These are phyloP conservation scores for Fusarium miscanthi DNA, from an alignment of 2,329 filamentous ascomycete genomes.

Conservation along the genomic window DNA sequence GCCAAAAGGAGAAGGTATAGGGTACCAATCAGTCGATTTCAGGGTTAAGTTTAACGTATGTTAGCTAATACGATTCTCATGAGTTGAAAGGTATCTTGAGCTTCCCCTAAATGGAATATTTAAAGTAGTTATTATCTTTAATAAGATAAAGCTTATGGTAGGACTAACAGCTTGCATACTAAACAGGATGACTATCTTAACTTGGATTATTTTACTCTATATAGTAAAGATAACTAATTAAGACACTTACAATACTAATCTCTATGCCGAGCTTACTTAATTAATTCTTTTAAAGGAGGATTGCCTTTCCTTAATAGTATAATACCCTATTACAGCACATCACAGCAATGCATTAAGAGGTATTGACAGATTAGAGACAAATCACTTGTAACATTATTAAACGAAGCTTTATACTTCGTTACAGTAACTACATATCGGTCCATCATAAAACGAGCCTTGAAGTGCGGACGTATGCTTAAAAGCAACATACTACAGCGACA, in stretches of 20 bases:
- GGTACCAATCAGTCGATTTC: accelerated
- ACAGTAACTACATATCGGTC: not conserved
- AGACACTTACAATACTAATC: accelerated
- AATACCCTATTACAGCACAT: accelerated
- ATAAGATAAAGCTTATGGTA: not conserved
- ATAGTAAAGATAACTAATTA: not conserved
- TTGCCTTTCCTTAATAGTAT: not conserved
- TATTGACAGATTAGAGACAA: not conserved
- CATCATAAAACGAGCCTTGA: not conserved
- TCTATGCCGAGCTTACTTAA: accelerated
- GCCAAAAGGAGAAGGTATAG: not conserved
- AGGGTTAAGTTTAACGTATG: not conserved
- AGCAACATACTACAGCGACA: not conserved
- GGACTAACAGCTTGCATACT: too few species aligned
- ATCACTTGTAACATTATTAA: not conserved
- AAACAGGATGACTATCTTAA: not conserved
- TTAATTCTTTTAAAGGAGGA: too few species aligned
- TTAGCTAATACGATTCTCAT: not conserved
- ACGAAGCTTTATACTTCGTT: accelerated
- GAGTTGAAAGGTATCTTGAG: not conserved
- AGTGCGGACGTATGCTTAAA: not conserved
- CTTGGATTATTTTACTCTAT: not conserved
- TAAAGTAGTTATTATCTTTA: not conserved
- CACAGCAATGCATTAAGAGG: not conserved
- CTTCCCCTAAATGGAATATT: too few species aligned